A percentile compares a stretch with the other conserved stretches of the same genome.
Conservation (phyloP, 805 yeast species). For the Zygotorulaspora chibaensis region DNA sequence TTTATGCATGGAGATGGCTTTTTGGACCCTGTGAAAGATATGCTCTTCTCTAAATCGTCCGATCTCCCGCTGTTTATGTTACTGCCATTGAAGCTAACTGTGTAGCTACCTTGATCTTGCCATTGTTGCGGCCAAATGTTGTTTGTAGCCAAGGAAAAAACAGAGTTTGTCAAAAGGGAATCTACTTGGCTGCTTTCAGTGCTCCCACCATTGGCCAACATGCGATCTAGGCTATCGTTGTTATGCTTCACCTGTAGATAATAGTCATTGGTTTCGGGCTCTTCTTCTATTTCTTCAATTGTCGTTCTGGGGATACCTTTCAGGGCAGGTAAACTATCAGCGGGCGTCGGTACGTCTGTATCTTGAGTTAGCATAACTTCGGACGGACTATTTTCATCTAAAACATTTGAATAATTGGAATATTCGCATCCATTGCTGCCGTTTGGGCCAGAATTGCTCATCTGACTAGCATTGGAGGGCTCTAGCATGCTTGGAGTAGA, state of each 20-base stretch:
- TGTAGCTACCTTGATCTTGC: slow-evolving; percentile 12
- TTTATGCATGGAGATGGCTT: background rate
- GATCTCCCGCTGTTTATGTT: background rate
- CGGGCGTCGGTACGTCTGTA: slow-evolving; percentile 18
- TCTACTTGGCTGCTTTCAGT: slow-evolving; percentile 26
- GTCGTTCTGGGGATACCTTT: slow-evolving; percentile 16
- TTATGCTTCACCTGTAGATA: slow-evolving; percentile 4
- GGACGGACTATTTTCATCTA: slow-evolving; percentile 12
- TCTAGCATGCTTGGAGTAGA: slow-evolving; percentile 24
- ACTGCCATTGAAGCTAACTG: background rate
- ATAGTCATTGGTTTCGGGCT: slow-evolving; percentile 1
- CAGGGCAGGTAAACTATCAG: slow-evolving; percentile 17
- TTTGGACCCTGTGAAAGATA: too few relatives aligned
- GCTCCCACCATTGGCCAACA: slow-evolving; percentile 17
- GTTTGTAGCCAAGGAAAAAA: slow-evolving; percentile 19
- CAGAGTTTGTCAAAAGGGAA: slow-evolving; percentile 24
- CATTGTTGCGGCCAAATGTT: slow-evolving; percentile 7
- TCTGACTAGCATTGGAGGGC: slow-evolving; percentile 6
- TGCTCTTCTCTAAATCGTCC: background rate
- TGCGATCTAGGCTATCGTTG: slow-evolving; percentile 8
- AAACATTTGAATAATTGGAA: slow-evolving; percentile 7
- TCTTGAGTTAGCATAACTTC: slow-evolving; percentile 9
- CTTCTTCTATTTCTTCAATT: slow-evolving; percentile 15
- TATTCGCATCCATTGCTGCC: slow-evolving; percentile 2
- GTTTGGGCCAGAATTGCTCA: slow-evolving; percentile 3